Evolutionary conservation across 106 monocot species (phyloP), one percentile per base, ranked within the genome.

Genomic region (Iris macrosiphon): DNA sequence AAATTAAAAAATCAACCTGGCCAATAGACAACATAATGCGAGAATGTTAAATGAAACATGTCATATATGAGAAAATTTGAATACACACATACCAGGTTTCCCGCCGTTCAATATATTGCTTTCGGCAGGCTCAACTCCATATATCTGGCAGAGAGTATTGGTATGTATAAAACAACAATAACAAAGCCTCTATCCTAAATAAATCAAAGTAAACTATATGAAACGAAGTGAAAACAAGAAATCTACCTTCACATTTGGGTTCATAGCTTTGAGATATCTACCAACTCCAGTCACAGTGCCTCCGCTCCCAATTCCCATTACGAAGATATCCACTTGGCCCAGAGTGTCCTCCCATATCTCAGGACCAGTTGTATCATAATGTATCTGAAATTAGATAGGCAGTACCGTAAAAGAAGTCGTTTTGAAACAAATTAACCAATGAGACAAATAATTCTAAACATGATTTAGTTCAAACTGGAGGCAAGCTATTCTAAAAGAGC

Each of bases 261-360:
- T 93, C 77, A 67, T 80, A 14, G 82, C 83, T 66, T 93, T 93
- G 43, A 93, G 92, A 42, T 87, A 93, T 61, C 60, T 79, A 26
- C 93, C 93, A 53, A 93, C 93, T 59, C 93, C 93, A 41, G 80
- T 80, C 8, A 93, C 83, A 41, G 93, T 93, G 25, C 93, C 93
- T 20, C 93, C 93, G 49, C 83, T 93, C 15, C 93, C 93, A 22
- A 93, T 93, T 61, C 93, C 83, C 83, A 84, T 84, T 18, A 93
- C 84, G 51, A 93, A 88, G 28, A 93, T 80, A 37, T 87, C 93
- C 0, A 93, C 87, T 72, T 87, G 74, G 18, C 93, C 87, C 6
- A 71, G 2, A 32, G 87, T 83, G 31, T 88, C 83, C 31, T 92
- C 83, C 92, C 92, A 92, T 30, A 92, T 92, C 62, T 92, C 92